Percentiles rank a stretch among this genome's conserved stretches.
phyloP scores from a whole-genome alignment of 768 basidiomycete species.

The Rhodotorula taiwanensis region DNA sequence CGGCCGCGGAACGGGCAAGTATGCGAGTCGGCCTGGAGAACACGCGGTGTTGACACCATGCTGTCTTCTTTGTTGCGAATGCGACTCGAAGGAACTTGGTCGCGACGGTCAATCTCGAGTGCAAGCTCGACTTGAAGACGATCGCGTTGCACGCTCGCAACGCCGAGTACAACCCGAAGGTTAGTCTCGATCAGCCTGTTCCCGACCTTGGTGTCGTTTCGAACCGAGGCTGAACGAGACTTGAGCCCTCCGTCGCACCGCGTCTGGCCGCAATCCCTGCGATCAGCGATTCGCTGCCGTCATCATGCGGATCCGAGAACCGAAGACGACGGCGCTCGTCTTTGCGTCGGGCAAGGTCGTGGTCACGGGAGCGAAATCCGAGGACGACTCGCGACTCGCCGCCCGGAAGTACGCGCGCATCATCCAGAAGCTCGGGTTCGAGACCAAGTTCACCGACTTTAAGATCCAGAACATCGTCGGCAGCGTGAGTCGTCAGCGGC shows the following conservation, averaged over 20 bases:
- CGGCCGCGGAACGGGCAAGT: no score
- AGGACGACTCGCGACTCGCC: slow-evolving; percentile 92
- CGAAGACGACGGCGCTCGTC: slow-evolving; percentile 98
- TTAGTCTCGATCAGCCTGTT: slow-evolving; percentile 51
- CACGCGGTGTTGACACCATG: background rate
- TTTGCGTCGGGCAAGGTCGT: slow-evolving; percentile 99
- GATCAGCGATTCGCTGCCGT: slow-evolving; percentile 98
- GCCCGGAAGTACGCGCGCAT: slow-evolving; percentile 98
- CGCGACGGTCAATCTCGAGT: slow-evolving; percentile 96
- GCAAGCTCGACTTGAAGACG: slow-evolving; percentile 92
- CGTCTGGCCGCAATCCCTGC: slow-evolving; percentile 4
- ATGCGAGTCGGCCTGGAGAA: no score
- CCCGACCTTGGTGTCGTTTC: background rate
- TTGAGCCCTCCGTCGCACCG: no score
- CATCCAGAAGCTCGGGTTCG: slow-evolving; percentile 98
- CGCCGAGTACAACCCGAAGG: slow-evolving; percentile 99
- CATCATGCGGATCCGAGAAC: slow-evolving; percentile 99
- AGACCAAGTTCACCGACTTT: slow-evolving; percentile 98
- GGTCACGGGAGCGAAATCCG: slow-evolving; percentile 97
- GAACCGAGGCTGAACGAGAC: slow-evolving; percentile 2
- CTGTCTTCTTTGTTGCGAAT: background rate
- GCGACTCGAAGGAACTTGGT: slow-evolving; percentile 72
- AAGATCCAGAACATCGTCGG: slow-evolving; percentile 99
- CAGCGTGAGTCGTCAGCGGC: slow-evolving; percentile 44
- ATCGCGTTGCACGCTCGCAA: slow-evolving; percentile 96